Evolutionary conservation across 805 yeast species (phyloP), one percentile per base, ranked within the genome.

Genomic region (Candida palmyrensis): DNA sequence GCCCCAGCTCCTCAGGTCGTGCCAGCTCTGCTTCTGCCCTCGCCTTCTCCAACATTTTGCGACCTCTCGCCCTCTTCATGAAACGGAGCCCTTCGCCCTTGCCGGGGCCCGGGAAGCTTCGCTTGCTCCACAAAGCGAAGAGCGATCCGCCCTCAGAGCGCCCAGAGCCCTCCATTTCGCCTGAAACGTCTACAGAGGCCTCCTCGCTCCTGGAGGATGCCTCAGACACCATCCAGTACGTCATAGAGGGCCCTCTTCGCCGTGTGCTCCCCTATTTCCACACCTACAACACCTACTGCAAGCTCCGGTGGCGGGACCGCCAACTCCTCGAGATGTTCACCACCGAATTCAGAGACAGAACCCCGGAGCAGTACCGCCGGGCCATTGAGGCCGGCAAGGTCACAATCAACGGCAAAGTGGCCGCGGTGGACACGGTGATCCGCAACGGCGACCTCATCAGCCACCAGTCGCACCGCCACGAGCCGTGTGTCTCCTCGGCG

Each of bases 241-340:
- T 49, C 1, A 58, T 80, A 3, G 79, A 75, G 13, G 85, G 83
- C 0, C 61, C 74, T 2, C 59, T 85, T 32, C 62, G 97, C 29
- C 65, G 82, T 40, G 84, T 92, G 2, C 68, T 77, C 1, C 97
- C 98, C 0, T 92, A 92, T 53, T 83, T 70, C 49, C 90, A 76
- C 64, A 88, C 95, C 0, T 90, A 92, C 51, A 67, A 86, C 57
- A 92, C 99, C 0, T 85, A 80, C 51, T 89, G 97, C 57, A 92
- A 92, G 56, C 61, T 72, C 51, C 68, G 99, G 49, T 92, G 99
- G 99, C 71, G 90, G 45, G 89, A 82, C 45, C 65, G 86, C n/a
- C 77, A 77, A 14, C 56, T 92, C 21, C 42, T 87, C 4, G 97
- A 92, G 36, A 77, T 92, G 2, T 92, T 94, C 49, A 62, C 77